Conservation (phyloP, 2,329 filamentous ascomycete genomes). For the Ophiosphaerella narmari region DNA sequence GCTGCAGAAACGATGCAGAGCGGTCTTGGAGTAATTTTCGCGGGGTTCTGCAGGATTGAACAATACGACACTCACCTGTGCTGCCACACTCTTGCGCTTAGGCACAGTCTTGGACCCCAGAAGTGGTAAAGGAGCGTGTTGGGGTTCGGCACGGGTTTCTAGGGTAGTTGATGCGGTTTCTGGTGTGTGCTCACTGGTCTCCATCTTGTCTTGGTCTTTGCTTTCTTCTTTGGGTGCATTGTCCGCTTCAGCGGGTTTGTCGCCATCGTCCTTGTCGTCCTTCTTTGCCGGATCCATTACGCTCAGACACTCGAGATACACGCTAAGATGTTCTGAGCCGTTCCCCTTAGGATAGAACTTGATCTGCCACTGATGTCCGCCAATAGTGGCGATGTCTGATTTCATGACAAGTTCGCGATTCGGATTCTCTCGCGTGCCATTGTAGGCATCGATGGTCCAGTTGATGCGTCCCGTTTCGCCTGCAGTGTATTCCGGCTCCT, state of each 20-base stretch:
- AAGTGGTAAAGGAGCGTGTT: conserved; percentile 45
- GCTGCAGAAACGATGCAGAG: conserved; percentile 63
- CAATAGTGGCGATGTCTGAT: conserved; percentile 60
- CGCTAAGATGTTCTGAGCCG: conserved; percentile 61
- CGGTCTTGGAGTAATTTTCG: conserved; percentile 60
- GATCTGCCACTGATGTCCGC: conserved; percentile 67
- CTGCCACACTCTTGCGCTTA: conserved; percentile 55
- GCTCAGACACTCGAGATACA: conserved; percentile 66
- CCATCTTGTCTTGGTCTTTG: conserved; percentile 14
- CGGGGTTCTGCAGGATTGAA: conserved; percentile 68
- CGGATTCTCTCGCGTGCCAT: conserved; percentile 64
- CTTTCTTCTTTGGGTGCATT: not conserved
- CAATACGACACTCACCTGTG: conserved; percentile 64
- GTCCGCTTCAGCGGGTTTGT: conserved; percentile 2
- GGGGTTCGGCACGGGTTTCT: conserved; percentile 18
- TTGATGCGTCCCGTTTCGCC: conserved; percentile 61
- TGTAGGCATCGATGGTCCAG: conserved; percentile 63
- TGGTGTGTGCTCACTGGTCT: conserved; percentile 4
- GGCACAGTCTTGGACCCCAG: conserved; percentile 37
- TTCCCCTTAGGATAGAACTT: conserved; percentile 68
- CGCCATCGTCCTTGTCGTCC: conserved; percentile 3
- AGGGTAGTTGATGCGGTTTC: conserved; percentile 1
- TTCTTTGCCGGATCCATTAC: conserved; percentile 39
- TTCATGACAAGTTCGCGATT: conserved; percentile 64
- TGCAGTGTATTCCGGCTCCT: conserved; percentile 62